These are phyloP conservation scores for Apiospora phragmitis DNA, from an alignment of 2,329 filamentous ascomycete species.

Conservation along the genomic window DNA sequence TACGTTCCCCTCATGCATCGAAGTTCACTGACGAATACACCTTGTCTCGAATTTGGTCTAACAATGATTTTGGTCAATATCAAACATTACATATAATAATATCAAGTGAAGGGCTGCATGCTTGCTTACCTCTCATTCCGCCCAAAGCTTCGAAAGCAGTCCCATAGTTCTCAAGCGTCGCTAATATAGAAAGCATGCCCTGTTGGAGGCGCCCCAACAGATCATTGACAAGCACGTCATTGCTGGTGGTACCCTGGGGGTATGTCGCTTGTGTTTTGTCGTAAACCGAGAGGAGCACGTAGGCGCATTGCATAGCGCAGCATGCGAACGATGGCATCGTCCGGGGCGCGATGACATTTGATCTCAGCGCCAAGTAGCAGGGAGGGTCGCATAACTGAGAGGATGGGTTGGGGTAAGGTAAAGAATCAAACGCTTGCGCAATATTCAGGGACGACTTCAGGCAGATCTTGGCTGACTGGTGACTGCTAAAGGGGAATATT, in stretches of 20 bases:
- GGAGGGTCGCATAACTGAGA: slow-evolving; percentile 34
- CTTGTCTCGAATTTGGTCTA: slow-evolving; percentile 19
- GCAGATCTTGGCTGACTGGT: slow-evolving; percentile 50
- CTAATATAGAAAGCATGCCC: slow-evolving; percentile 41
- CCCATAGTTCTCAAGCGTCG: slow-evolving; percentile 44
- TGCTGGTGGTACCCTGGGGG: slow-evolving; percentile 24
- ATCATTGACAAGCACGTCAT: slow-evolving; percentile 31
- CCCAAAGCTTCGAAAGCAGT: slow-evolving; percentile 45
- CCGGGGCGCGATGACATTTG: slow-evolving; percentile 40
- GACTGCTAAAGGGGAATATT: slow-evolving; percentile 44
- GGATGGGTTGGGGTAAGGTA: slow-evolving; percentile 47
- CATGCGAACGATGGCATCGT: slow-evolving; percentile 47
- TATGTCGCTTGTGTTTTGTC: slow-evolving; percentile 41
- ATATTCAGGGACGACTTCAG: slow-evolving; percentile 50
- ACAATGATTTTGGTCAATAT: not conserved
- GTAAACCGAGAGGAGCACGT: slow-evolving; percentile 44
- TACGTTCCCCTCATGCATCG: not conserved
- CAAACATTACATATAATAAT: not conserved
- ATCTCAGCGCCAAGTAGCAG: slow-evolving; percentile 36
- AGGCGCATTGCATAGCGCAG: slow-evolving; percentile 47
- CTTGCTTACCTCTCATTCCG: slow-evolving; percentile 43
- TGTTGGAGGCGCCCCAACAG: slow-evolving; percentile 41
- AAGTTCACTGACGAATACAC: slow-evolving; percentile 11
- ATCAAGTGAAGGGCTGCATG: not conserved
- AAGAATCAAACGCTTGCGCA: slow-evolving; percentile 42